Evolutionary conservation across 2,329 filamentous ascomycete genomes (phyloP), one percentile per base, ranked within the genome.

Genomic region (Colletotrichum sansevieriae): DNA sequence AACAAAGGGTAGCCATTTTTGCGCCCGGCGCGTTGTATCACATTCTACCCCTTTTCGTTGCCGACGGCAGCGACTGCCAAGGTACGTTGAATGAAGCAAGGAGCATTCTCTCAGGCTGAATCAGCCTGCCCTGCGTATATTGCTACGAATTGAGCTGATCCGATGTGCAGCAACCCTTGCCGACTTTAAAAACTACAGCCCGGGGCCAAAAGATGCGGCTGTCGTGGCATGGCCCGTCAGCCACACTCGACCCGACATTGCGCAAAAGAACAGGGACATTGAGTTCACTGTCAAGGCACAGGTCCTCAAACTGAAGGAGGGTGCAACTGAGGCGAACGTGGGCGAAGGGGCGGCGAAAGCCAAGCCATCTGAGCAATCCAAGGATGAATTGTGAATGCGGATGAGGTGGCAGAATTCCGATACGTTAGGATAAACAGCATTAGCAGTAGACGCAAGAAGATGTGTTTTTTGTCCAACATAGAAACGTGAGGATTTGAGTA

Each of bases 21-120:
- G 80, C 82, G 12, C 81, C 81, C 0, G 82, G 80, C 0, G 80
- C 82, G 1, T 75, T 83, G 12, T 83, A 84, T 65, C 79, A 80
- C 47, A 77, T 81, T 13, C 55, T 82, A 47, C 82, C 81, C 35
- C 72, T 83, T 8, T 83, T 78, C 76, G 82, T 83, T 0, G 78
- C 82, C 2, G 75, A 76, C 44, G 75, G 73, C 8, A 77, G 73
- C 54, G 75, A 76, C 22, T 83, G 81, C 59, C 75, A 81, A 63
- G 76, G 80, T 80, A 70, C 68, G 75, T 72, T 12, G 29, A 22
- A 12, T 18, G 29, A 13, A 54, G 15, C 22, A n/a, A 18, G 1
- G 22, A 39, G 13, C 25, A 1, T 44, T 25, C 11, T 29, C 29
- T 29, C 7, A 9, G 29, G 29, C 29, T 29, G 29, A 29, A 29